phyloP scores from a whole-genome alignment of 192 early-diverging fungal species.

The Backusella circina region DNA sequence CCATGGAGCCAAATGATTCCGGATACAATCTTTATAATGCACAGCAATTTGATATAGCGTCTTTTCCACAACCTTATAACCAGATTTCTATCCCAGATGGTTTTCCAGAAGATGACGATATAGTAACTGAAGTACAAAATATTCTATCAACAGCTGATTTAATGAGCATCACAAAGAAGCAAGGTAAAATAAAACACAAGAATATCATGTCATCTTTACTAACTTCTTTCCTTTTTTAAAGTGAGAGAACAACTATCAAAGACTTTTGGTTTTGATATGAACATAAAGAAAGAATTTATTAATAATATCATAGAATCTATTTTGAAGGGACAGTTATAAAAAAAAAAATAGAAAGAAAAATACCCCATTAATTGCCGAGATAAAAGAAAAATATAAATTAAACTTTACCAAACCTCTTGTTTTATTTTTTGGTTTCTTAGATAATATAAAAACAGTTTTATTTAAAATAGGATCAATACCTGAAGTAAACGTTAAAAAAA shows the following conservation, averaged over 20 bases:
- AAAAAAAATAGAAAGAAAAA: not conserved
- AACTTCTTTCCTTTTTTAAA: slow-evolving; percentile 37
- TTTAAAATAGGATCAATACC: not conserved
- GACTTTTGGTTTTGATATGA: slow-evolving; percentile 82
- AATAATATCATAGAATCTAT: slow-evolving; percentile 80
- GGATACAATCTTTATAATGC: not conserved
- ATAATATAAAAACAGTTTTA: not conserved
- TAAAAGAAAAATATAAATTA: not conserved
- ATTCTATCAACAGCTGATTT: slow-evolving; percentile 86
- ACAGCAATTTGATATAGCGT: not conserved
- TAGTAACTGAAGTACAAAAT: slow-evolving; percentile 60
- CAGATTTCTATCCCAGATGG: slow-evolving; percentile 15
- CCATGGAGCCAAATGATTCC: not conserved
- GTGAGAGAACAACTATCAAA: slow-evolving; percentile 87
- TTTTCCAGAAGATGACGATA: slow-evolving; percentile 61
- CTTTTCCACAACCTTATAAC: not conserved
- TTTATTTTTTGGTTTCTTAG: not conserved
- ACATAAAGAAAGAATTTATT: slow-evolving; percentile 78
- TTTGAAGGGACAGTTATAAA: slow-evolving; percentile 39
- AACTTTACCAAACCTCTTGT: not conserved
- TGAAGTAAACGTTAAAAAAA: not conserved
- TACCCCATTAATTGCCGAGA: not conserved
- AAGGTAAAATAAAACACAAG: slow-evolving; percentile 41
- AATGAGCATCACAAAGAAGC: slow-evolving; percentile 98
- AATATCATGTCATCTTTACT: not conserved